Evolutionary conservation across 352 stramenopile species (phyloP).

Genomic region (Phytophthora sansomeana): DNA sequence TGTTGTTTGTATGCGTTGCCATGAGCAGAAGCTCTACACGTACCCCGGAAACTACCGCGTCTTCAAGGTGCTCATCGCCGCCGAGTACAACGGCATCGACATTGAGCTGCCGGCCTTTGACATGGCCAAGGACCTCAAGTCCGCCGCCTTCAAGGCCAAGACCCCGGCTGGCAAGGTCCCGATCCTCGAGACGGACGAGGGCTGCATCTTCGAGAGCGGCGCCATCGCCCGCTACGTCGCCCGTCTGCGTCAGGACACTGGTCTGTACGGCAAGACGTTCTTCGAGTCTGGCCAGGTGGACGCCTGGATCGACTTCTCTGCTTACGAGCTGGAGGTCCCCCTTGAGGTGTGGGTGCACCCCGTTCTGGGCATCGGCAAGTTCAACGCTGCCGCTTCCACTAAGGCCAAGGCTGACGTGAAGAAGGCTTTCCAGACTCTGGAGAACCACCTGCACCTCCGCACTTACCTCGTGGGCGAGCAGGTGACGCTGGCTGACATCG

Average conservation of each 20-base stretch:
- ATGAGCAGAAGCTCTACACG: constrained; percentile 84
- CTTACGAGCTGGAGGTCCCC: constrained; percentile 93
- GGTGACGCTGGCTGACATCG: constrained; percentile 95
- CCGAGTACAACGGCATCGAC: constrained; percentile 92
- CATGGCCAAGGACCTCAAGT: constrained; percentile 63
- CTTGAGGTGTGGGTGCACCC: constrained; percentile 91
- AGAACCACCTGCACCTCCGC: constrained; percentile 89
- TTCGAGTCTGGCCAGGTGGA: constrained; percentile 94
- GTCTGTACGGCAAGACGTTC: constrained; percentile 90
- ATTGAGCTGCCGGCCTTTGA: constrained; percentile 87
- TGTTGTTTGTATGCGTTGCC: neutral
- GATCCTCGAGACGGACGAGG: constrained; percentile 87
- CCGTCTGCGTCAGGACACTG: constrained; percentile 85
- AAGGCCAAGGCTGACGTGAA: constrained; percentile 93
- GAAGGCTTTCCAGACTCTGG: constrained; percentile 84
- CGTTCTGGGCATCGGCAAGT: constrained; percentile 85
- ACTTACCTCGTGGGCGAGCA: constrained; percentile 94
- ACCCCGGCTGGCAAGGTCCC: constrained; percentile 91
- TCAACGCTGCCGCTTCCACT: constrained; percentile 71
- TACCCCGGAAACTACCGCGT: constrained; percentile 92
- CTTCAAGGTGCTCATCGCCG: constrained; percentile 95
- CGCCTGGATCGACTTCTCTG: constrained; percentile 94
- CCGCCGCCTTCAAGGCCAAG: constrained; percentile 81
- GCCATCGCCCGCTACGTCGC: constrained; percentile 95
- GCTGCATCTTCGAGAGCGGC: constrained; percentile 89